phyloP scores from a whole-genome alignment of 345 rosid genomes.

The Theobroma cacao region DNA sequence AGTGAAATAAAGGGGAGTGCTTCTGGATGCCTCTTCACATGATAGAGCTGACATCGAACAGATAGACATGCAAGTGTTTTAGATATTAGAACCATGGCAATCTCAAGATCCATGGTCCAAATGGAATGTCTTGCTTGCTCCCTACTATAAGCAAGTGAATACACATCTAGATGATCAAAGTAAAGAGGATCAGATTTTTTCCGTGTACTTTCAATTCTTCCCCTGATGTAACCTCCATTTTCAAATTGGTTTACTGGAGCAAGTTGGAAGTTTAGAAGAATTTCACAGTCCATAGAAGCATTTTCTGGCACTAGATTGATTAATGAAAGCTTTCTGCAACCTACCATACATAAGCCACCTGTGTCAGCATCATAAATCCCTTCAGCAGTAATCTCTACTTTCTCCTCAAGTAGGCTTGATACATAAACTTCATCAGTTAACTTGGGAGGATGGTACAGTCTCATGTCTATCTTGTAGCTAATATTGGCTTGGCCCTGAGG shows the following conservation, averaged over 20 bases:
- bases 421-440: not conserved
- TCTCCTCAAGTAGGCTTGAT: not conserved
- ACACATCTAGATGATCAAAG: constrained; percentile 26
- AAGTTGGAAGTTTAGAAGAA: constrained; percentile 32
- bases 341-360: constrained; percentile 51
- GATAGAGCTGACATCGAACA: constrained; percentile 36
- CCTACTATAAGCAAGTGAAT: constrained; percentile 20
- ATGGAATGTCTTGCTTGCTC: not conserved
- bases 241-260: constrained; percentile 29
- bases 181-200: constrained; percentile 31
- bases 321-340: constrained; percentile 30
- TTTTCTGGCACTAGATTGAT: not conserved
- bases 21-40: constrained; percentile 35
- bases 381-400: constrained; percentile 38
- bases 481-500: constrained; percentile 10
- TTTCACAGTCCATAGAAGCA: constrained; percentile 36
- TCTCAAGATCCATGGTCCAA: constrained; percentile 41
- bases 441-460: not conserved
- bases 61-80: constrained; percentile 43
- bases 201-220: constrained; percentile 42
- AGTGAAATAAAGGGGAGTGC: constrained; percentile 42
- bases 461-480: constrained; percentile 32
- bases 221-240: constrained; percentile 21
- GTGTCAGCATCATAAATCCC: constrained; percentile 42
- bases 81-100: constrained; percentile 36